phyloP scores from a whole-genome alignment of 306 rosid genomes.

The Pterocarpus santalinus region DNA sequence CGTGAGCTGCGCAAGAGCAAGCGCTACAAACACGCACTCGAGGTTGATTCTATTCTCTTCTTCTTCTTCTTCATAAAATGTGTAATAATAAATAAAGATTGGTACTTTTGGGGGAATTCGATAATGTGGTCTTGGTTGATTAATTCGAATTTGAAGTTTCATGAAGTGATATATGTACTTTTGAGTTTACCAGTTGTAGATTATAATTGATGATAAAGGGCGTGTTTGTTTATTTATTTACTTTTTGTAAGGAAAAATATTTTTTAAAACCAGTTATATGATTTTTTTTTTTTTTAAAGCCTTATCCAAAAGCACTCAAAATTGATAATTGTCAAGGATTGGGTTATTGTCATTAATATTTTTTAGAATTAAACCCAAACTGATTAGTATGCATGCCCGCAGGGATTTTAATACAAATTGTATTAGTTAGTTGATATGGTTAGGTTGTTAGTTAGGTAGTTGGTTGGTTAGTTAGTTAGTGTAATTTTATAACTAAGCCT shows the following conservation, averaged over 20 bases:
- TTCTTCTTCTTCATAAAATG: not conserved
- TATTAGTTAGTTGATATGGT: not conserved
- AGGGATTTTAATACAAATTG: not conserved
- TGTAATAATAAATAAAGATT: not conserved
- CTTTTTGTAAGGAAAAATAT: no score
- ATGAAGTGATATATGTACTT: no score
- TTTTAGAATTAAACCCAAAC: conserved; percentile 33
- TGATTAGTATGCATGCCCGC: not conserved
- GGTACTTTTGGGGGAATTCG: not conserved
- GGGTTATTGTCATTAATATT: not conserved
- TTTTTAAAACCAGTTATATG: no score
- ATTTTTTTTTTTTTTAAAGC: no score
- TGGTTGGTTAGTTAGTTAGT: not conserved
- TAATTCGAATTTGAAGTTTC: conserved; percentile 4
- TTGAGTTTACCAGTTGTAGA: no score
- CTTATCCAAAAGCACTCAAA: no score
- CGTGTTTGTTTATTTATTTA: no score
- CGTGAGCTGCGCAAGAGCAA: conserved; percentile 89
- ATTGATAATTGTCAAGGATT: not conserved
- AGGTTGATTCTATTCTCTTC: conserved; percentile 55
- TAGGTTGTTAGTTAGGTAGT: not conserved
- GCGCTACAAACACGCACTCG: conserved; percentile 91
- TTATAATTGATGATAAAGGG: no score
- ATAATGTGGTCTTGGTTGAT: not conserved
- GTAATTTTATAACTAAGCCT: not conserved